phyloP scores from a whole-genome alignment of 257 asterid genomes.

The Asclepias syriaca region DNA sequence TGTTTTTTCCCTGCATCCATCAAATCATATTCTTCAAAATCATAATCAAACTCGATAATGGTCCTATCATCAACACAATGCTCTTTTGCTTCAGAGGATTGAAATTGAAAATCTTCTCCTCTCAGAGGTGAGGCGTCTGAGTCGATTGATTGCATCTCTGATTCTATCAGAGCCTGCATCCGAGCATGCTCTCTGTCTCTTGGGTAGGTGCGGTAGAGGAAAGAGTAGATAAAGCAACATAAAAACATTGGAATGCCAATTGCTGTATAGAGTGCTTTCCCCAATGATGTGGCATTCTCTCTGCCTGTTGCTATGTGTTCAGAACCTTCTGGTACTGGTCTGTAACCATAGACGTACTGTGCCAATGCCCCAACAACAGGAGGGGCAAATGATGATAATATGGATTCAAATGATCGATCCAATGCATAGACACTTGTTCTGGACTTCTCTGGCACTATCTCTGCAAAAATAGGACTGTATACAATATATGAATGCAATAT shows the following conservation, averaged over 20 bases:
- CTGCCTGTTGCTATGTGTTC: conserved; percentile 49
- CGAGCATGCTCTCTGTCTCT: conserved; percentile 59
- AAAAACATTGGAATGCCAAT: conserved; percentile 70
- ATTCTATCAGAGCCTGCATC: conserved; percentile 65
- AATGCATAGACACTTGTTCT: conserved; percentile 70
- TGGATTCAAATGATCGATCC: conserved; percentile 74
- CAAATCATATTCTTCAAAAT: conserved; percentile 37
- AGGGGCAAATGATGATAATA: conserved; percentile 75
- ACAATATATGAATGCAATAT: conserved; percentile 23
- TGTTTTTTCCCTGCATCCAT: conserved; percentile 38
- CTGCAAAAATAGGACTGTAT: conserved; percentile 80
- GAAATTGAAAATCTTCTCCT: conserved; percentile 13
- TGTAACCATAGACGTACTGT: conserved; percentile 55
- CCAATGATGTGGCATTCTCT: conserved; percentile 62
- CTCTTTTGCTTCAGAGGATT: conserved; percentile 23
- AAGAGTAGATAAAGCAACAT: conserved; percentile 65
- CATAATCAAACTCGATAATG: conserved; percentile 35
- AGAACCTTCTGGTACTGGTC: conserved; percentile 53
- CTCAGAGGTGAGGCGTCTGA: conserved; percentile 15
- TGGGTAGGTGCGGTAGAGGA: conserved; percentile 72
- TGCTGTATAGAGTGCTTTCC: conserved; percentile 62
- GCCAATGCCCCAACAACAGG: conserved; percentile 74
- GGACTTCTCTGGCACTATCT: conserved; percentile 67
- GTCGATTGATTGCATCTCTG: conserved; percentile 55
- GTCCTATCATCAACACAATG: conserved; percentile 30